Conservation (phyloP, 352 stramenopile species). For the Phytophthora brassicae region DNA sequence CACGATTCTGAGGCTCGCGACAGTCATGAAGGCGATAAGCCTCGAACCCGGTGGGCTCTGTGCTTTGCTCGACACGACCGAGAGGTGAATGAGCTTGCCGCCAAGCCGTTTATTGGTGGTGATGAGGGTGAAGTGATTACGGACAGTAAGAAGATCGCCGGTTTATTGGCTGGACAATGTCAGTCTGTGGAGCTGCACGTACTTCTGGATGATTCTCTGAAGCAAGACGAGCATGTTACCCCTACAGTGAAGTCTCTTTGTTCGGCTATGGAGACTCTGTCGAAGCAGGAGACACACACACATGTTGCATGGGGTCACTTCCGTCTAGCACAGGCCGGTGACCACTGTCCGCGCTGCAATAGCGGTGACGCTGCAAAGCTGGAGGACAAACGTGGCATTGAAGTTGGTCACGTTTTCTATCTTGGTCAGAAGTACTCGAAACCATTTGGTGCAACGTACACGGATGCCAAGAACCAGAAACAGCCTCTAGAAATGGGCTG, state of each 20-base stretch:
- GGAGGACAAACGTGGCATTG: constrained; percentile 79
- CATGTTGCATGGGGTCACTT: constrained; percentile 51
- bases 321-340: constrained; percentile 60
- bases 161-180: constrained; percentile 21
- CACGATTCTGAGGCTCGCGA: constrained; percentile 12
- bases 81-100: constrained; percentile 64
- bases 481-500: constrained; percentile 87
- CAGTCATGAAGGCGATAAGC: not conserved
- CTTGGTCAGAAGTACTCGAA: constrained; percentile 90
- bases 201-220: constrained; percentile 75
- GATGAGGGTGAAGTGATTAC: constrained; percentile 52
- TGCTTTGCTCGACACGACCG: constrained; percentile 64
- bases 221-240: constrained; percentile 12
- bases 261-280: constrained; percentile 13
- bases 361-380: constrained; percentile 37
- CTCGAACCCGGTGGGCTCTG: constrained; percentile 33
- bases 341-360: constrained; percentile 62
- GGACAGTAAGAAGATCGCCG: constrained; percentile 20
- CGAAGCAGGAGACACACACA: constrained; percentile 17
- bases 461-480: constrained; percentile 47
- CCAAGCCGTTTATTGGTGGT: constrained; percentile 71
- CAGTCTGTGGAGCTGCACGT: constrained; percentile 38
- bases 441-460: constrained; percentile 68
- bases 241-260: constrained; percentile 28
- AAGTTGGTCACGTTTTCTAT: constrained; percentile 90